phyloP scores from a whole-genome alignment of 805 yeast genomes.

The Kuraishia piskuri region DNA sequence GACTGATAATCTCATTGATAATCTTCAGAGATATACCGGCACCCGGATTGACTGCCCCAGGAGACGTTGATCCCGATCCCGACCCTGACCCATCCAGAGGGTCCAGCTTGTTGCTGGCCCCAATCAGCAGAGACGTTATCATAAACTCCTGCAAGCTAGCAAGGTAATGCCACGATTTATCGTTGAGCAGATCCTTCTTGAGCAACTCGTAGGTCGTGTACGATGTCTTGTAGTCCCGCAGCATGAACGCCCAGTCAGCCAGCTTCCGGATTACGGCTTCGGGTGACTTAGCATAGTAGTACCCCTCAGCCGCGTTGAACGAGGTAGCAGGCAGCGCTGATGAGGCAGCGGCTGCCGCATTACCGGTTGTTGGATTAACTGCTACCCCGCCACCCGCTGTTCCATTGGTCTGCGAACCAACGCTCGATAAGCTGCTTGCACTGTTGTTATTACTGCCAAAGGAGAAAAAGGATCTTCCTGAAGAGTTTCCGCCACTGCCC shows the following conservation, averaged over 20 bases:
- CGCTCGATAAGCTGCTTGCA: conserved; percentile 4
- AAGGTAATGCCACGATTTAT: conserved; percentile 70
- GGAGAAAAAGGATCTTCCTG: conserved; percentile 22
- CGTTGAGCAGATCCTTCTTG: conserved; percentile 67
- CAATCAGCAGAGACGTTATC: conserved; percentile 63
- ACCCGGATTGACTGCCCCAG: conserved; percentile 23
- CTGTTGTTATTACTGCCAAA: conserved; percentile 15
- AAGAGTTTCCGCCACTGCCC: conserved; percentile 26
- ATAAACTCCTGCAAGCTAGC: conserved; percentile 90
- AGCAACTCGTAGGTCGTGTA: conserved; percentile 76
- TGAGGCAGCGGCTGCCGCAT: neutral
- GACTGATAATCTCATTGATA: conserved; percentile 45
- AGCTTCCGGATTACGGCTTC: conserved; percentile 73
- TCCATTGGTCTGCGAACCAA: neutral
- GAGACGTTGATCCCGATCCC: conserved; percentile 20
- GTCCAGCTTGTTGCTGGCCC: conserved; percentile 34
- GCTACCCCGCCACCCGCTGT: neutral
- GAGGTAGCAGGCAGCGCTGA: conserved; percentile 15
- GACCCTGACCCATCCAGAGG: conserved; percentile 22
- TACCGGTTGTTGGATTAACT: neutral
- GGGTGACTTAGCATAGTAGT: conserved; percentile 51
- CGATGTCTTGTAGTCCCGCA: conserved; percentile 83
- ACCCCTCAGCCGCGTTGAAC: conserved; percentile 45
- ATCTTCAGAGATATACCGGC: conserved; percentile 32
- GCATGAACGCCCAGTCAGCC: conserved; percentile 89